A percentile compares a stretch with the other conserved stretches of the same genome.
Evolutionary conservation across 805 yeast species (phyloP).

Genomic region (Pichia manshurica): DNA sequence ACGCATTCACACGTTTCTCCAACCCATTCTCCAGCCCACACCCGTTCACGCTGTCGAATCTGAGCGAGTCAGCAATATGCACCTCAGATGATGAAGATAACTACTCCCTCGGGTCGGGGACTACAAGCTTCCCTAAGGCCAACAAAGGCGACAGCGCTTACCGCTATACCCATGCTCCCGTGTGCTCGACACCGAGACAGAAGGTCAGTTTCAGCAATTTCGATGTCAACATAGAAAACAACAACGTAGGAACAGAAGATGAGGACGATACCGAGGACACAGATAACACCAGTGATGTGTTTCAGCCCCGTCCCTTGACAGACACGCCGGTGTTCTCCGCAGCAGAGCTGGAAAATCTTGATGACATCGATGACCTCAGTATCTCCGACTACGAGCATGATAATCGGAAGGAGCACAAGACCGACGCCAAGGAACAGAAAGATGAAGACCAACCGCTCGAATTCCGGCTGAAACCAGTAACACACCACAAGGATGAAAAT

Average conservation of each 20-base stretch:
- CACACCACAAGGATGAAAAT: too few species aligned
- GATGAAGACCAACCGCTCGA: too few species aligned
- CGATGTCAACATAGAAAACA: background rate
- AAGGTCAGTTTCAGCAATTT: background rate
- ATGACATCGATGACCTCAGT: constrained; percentile 12
- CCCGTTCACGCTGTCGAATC: constrained; percentile 2
- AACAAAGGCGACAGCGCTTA: too few species aligned
- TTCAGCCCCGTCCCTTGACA: constrained; percentile 65
- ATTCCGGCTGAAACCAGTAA: too few species aligned
- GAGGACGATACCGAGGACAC: background rate
- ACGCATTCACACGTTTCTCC: background rate
- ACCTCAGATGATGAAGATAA: constrained; percentile 21
- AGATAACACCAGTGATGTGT: constrained; percentile 20
- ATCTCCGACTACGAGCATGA: constrained; percentile 6
- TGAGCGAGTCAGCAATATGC: constrained; percentile 22
- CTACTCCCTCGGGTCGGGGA: background rate
- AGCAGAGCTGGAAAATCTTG: constrained; percentile 23
- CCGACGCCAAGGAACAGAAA: too few species aligned
- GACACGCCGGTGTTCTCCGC: constrained; percentile 57
- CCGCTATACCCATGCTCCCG: background rate
- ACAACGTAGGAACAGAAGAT: background rate
- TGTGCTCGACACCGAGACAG: background rate
- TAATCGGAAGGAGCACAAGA: background rate
- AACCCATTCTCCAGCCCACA: background rate
- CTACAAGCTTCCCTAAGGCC: background rate